Evolutionary conservation across 1,284 basidiomycete species (phyloP), one percentile per base, ranked within the genome.

Genomic region (Moniliophthora roreri): DNA sequence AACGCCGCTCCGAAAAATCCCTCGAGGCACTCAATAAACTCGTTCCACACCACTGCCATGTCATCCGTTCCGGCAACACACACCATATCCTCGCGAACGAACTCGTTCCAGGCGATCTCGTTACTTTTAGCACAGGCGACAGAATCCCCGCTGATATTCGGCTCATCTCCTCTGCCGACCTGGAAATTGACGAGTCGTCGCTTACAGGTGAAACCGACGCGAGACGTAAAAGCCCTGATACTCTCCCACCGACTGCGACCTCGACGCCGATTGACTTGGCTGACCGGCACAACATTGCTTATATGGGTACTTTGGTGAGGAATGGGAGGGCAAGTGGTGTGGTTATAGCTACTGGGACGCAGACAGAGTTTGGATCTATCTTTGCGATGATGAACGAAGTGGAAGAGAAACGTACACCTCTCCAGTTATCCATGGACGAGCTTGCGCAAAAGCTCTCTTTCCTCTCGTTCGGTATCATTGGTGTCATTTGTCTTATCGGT

Each of bases 381-480:
- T 98, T 99, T 69, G 85, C 87, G 18, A 97, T 98, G 94, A 95
- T 98, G 90, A 94, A 98, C 70, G 93, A 97, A 65, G 91, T 93
- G 60, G 91, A 95, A 58, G 95, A 98, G 70, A 89, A 89, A 65
- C 85, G 94, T 42, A 98, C 96, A 3, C 96, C 95, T 0, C 75
- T 99, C 28, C 96, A 99, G 68, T 73, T 93, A 16, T 92, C 82
- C 65, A 98, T 99, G 96, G 96, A 98, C 67, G 95, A 98, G 65
- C 82, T 99, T 9, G 96, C 96, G 1, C 89, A 95, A 69, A 91
- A 91, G 62, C 81, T 99, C 0, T 96, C 93, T 6, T 77, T 95
- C 32, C 73, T 95, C 54, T 96, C 93, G 1, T 98, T 99, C 61
- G 90, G 82, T 18, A 81, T 98, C 48, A 99, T 99, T 61, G 95